Evolutionary conservation across 2,329 filamentous ascomycete genomes (phyloP), one percentile per base, ranked within the genome.

Genomic region (Penicillium sp.): DNA sequence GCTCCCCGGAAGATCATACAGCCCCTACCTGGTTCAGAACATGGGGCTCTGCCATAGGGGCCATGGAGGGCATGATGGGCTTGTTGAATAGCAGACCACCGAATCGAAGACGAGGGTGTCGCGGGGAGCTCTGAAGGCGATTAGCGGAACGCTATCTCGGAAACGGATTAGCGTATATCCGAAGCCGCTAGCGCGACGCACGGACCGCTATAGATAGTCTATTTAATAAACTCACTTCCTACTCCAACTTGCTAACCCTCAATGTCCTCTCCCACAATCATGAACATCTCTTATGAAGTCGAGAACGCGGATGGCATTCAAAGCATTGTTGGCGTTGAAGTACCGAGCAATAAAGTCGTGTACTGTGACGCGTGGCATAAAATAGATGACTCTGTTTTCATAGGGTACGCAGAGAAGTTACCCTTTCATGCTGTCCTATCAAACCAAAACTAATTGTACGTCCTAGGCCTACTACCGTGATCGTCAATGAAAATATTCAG

Each of bases 1-100:
- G 27, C 8, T 23, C 18, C 15, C 7, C 3, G 8, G 20, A 12
- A 20, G 4, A 6, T 12, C 12, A 32, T 18, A 58, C 59, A 20
- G 4, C 1, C 6, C 12, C 37, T 18, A 58, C 59, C 44, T 61
- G 59, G 15, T 61, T 61, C n/a, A 61, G 31, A 2, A 61, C 56
- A 49, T 59, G 56, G 37, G 58, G 58, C 44, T 59, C 58, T 41
- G 53, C 45, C 6, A 48, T 25, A 43, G 56, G 48, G 20, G 56
- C 38, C 52, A 60, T 57, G 39, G 46, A 42, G 8, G 52, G 52
- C 56, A 59, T 58, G n/a, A 31, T 49, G 43, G 40, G 37, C 15
- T 25, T 20, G 9, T 13, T 31, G 27, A 28, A 23, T 5, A 42
- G n/a, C 8, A 40, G 37, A 25, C 37, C 20, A n/a, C 9, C 5